Evolutionary conservation across 1,284 basidiomycete species (phyloP).

Genomic region (Meripilus lineatus): DNA sequence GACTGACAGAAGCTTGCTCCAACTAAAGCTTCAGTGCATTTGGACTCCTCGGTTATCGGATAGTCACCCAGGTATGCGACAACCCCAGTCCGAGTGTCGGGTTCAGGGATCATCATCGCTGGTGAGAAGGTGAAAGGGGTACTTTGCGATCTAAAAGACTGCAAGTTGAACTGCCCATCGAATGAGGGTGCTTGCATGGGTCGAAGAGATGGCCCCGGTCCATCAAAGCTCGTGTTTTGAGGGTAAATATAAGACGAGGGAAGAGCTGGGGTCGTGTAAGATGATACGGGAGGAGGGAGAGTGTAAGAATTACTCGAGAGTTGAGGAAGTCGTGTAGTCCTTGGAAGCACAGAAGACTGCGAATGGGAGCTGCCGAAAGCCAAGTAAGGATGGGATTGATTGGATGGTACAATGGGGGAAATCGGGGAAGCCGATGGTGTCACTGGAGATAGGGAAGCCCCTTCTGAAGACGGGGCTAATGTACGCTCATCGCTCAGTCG

Average conservation of each 20-base stretch:
- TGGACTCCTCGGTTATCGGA: conserved; percentile 44
- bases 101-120: not conserved
- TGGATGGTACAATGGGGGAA: not conserved
- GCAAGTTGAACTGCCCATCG: no score
- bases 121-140: conserved; percentile 1
- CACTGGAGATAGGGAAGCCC: not conserved
- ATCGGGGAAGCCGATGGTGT: not conserved
- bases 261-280: not conserved
- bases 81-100: conserved; percentile 13
- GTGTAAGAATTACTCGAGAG: not conserved
- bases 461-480: not conserved
- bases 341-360: no score
- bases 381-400: no score
- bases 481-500: not conserved
- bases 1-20: conserved; percentile 65
- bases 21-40: conserved; percentile 50
- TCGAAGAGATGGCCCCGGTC: not conserved
- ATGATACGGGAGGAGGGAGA: not conserved
- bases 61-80: conserved; percentile 36
- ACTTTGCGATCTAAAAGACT: not conserved
- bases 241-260: not conserved
- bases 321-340: not conserved
- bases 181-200: not conserved
- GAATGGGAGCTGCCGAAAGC: no score
- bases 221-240: not conserved